Evolutionary conservation across 1,139 yeast species (phyloP), one percentile per base, ranked within the genome.

Genomic region (Citeromyces hawaiiensis): DNA sequence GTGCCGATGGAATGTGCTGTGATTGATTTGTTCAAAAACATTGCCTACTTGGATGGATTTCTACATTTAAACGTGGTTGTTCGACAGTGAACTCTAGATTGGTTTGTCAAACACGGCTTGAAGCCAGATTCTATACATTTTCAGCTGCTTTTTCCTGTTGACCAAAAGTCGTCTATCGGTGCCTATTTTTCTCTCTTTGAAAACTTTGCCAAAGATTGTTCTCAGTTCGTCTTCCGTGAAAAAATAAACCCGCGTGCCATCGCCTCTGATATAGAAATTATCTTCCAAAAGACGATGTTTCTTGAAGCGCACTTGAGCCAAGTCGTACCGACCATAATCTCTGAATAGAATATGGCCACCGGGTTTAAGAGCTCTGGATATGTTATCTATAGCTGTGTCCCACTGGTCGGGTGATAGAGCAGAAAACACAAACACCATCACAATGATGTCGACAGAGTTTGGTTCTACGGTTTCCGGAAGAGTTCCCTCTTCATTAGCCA

Each of bases 61-160:
- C 57, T 87, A 47, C 91, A 87, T 55, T 55, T 86, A 5, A 60
- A 70, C 17, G 56, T 74, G 54, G 46, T 43, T 49, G 38, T 62
- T 51, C 47, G 9, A 23, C 34, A 33, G 30, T 37, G 16, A 15
- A 21, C 4, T 25, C 38, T 39, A 36, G 18, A 14, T 40, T 36
- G 48, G 49, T 27, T 48, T 71, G 43, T 64, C 71, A 56, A 88
- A 88, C 33, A 83, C 87, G 3, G 93, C 97, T 60, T 91, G 98
- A 44, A 91, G 64, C 99, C 99, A 91, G 46, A 87, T 86, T 51
- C 99, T 70, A 57, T 86, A 91, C 99, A 91, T 91, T 60, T 91
- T 91, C 49, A 91, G 63, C 55, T 81, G 83, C 53, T 91, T 80
- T 63, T 88, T 88, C 54, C 99, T 70, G 58, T 91, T 91, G 32